Base-by-base conservation (phyloP, 768 basidiomycete species). In the Collybia sordida region DNA sequence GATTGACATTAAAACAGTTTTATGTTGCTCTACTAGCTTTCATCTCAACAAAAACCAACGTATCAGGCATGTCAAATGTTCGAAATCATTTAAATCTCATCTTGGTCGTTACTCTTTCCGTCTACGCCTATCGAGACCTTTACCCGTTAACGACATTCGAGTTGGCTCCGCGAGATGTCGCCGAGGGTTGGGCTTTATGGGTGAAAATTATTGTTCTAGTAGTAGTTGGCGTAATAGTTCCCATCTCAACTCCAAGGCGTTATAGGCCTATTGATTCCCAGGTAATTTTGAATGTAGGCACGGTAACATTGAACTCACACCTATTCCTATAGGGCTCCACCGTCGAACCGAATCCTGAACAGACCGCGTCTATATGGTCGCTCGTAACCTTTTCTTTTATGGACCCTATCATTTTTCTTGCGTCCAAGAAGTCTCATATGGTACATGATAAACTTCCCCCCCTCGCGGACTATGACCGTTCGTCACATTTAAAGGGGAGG, bases 401-500 rank as follows among this genome's bases (percentile, higher is more conserved):
- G 51, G 81, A 87, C 53, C 70, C 72, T 3, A 62, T 79, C 25
- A 66, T 86, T 18, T 68, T 69, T 46, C 55, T 64, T 8, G 80
- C 74, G 1, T 71, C 72, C 51, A 61, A 68, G n/a, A 59, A 73
- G n/a, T 52, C 71, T 3, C 79, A 78, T 57, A 57, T 83, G 1
- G 59, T 75, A 1, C 64, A 66, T 34, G 81, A 85, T 36, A 60
- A 83, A 42, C 66, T 85, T 36, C 84, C 84, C 14, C 81, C 81
- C 2, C 77, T 88, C 64, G 78, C 79, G 4, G 83, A 85, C 53
- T 78, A 80, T 47, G 85, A 88, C 50, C 44, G 50, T 43, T n/a
- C n/a, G n/a, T n/a, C n/a, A n/a, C n/a, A n/a, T n/a, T n/a, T n/a
- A n/a, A n/a, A n/a, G n/a, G n/a, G n/a, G n/a, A n/a, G n/a, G n/a